A percentile compares a stretch with the other conserved stretches of the same genome.
These are phyloP conservation scores for Suillus occidentalis DNA, from an alignment of 768 basidiomycete species.

Conservation along the genomic window DNA sequence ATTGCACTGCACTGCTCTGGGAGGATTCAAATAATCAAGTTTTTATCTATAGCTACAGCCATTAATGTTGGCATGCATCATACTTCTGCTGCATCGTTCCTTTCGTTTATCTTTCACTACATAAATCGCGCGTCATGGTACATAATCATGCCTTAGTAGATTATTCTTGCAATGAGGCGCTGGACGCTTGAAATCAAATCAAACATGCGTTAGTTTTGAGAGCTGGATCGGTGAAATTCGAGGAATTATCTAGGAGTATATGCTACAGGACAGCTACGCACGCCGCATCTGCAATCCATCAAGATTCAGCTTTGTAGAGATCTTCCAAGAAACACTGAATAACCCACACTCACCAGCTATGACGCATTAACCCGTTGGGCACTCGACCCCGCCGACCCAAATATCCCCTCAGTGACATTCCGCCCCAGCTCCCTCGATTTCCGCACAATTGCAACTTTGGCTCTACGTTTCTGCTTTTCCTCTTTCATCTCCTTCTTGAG, in stretches of 20 bases:
- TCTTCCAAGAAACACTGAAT: background rate
- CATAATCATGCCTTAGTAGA: background rate
- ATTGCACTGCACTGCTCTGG: background rate
- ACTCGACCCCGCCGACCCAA: constrained; percentile 1
- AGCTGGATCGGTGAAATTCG: background rate
- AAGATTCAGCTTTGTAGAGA: background rate
- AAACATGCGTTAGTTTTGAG: background rate
- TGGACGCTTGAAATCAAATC: too few species aligned
- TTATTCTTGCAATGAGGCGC: background rate
- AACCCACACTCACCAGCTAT: background rate
- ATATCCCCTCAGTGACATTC: background rate
- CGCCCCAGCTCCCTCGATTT: background rate
- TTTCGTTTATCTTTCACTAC: background rate
- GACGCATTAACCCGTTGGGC: background rate
- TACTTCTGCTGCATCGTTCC: background rate
- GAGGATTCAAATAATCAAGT: background rate
- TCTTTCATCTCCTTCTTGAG: constrained; percentile 5
- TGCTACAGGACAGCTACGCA: background rate
- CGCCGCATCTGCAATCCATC: background rate
- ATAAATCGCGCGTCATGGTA: background rate
- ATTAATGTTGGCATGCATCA: background rate
- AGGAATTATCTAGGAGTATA: background rate
- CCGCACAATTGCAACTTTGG: background rate
- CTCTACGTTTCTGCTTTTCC: constrained; percentile 2
- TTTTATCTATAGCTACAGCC: background rate